Conservation (phyloP, 768 basidiomycete species). For the Mycena polygramma region DNA sequence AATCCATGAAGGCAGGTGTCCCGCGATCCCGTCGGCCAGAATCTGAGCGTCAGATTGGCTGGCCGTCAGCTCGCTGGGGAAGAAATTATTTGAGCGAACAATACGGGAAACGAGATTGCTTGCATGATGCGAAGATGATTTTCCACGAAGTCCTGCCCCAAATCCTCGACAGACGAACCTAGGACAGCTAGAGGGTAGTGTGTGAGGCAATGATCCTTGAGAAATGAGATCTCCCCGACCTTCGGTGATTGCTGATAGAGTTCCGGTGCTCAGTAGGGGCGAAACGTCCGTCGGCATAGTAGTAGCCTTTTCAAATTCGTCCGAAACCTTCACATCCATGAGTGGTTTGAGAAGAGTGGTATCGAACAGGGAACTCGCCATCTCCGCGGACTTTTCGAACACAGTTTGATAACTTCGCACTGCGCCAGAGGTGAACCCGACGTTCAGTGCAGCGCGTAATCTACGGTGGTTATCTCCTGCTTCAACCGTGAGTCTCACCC, state of each 20-base stretch:
- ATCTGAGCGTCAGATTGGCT: constrained; percentile 1
- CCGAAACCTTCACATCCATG: neutral
- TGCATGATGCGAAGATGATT: neutral
- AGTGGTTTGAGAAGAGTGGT: neutral
- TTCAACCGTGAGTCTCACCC: neutral
- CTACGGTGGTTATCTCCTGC: neutral
- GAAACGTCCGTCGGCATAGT: neutral
- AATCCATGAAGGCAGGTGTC: neutral
- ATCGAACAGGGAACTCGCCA: neutral
- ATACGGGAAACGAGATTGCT: neutral
- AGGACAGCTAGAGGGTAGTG: neutral
- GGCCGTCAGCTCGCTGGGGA: neutral
- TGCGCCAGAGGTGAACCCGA: neutral
- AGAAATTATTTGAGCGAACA: neutral
- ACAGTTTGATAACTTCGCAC: constrained; percentile 8
- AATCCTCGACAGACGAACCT: neutral
- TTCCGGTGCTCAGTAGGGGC: neutral
- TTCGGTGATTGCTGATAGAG: neutral
- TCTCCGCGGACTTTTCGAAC: neutral
- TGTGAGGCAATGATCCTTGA: neutral
- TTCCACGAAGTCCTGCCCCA: neutral
- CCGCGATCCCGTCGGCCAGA: neutral
- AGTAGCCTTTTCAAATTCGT: neutral
- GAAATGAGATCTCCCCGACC: neutral
- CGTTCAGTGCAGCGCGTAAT: constrained; percentile 10